phyloP scores from a whole-genome alignment of 129 eudicot species.

The Helichrysum umbraculigerum region DNA sequence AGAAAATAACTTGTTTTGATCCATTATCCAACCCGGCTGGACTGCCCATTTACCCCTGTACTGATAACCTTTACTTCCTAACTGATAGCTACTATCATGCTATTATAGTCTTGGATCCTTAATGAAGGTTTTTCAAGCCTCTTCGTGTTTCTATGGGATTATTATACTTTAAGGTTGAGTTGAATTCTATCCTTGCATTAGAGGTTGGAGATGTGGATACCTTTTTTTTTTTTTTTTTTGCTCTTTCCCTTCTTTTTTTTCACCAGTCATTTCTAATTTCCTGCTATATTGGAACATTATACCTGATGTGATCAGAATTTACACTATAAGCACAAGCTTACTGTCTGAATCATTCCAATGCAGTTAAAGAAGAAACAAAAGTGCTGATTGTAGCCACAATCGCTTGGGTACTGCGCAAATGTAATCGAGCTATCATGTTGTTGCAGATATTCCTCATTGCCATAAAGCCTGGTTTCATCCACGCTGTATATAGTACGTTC shows the following conservation, averaged over 20 bases:
- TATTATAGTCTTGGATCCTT: not conserved
- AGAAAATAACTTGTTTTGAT: not conserved
- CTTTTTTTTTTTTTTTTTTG: not conserved
- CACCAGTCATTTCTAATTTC: slow-evolving; percentile 2
- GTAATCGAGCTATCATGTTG: slow-evolving; percentile 83
- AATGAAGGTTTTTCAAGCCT: not conserved
- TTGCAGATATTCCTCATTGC: slow-evolving; percentile 86
- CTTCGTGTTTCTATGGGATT: not conserved
- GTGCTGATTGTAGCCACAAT: slow-evolving; percentile 93
- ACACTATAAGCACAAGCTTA: slow-evolving; percentile 11
- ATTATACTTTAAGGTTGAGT: no score
- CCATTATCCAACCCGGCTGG: not conserved
- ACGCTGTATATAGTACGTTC: slow-evolving; percentile 87
- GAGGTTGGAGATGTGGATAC: not conserved
- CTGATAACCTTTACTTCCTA: not conserved
- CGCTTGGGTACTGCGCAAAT: slow-evolving; percentile 91
- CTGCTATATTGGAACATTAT: not conserved
- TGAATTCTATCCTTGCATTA: no score
- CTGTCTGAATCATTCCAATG: slow-evolving; percentile 22
- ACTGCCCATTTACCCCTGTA: not conserved
- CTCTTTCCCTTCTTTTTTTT: not conserved
- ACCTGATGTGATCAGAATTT: not conserved
- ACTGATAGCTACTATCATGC: not conserved
- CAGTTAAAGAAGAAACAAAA: slow-evolving; percentile 89
- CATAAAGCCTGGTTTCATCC: slow-evolving; percentile 93